Evolutionary conservation across 2,329 filamentous ascomycete species (phyloP).

Genomic region (Sporothrix luriei): DNA sequence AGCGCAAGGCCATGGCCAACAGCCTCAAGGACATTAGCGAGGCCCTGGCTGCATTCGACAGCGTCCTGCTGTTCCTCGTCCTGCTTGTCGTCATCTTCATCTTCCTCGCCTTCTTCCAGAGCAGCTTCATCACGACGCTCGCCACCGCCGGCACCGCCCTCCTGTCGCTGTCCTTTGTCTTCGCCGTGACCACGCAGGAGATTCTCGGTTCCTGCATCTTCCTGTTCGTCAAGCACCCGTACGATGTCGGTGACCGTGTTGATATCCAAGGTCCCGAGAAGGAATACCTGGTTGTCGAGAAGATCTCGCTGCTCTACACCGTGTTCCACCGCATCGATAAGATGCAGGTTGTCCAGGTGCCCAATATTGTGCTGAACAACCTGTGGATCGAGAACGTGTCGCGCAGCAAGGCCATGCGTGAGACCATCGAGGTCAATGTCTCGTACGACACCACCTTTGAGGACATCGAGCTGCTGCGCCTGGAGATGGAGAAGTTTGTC

Average conservation of each 20-base stretch:
- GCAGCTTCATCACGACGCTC: conserved; percentile 79
- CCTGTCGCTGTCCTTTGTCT: conserved; percentile 95
- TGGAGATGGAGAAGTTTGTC: conserved; percentile 85
- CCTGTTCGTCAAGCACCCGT: conserved; percentile 97
- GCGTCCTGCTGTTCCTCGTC: conserved; percentile 78
- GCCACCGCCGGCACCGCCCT: conserved; percentile 89
- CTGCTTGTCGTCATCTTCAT: conserved; percentile 80
- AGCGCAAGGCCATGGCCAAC: conserved; percentile 83
- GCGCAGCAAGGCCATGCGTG: conserved; percentile 88
- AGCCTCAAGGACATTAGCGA: conserved; percentile 98
- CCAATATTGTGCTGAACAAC: conserved; percentile 88
- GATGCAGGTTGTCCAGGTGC: conserved; percentile 78
- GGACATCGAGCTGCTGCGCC: conserved; percentile 80
- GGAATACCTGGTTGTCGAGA: conserved; percentile 78
- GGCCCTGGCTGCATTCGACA: conserved; percentile 87
- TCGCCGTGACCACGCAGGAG: conserved; percentile 88
- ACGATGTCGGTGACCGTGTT: conserved; percentile 91
- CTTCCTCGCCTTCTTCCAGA: conserved; percentile 87
- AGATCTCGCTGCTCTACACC: conserved; percentile 91
- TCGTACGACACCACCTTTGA: conserved; percentile 86
- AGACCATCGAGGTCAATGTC: conserved; percentile 76
- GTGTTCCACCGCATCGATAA: conserved; percentile 83
- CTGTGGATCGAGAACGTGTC: conserved; percentile 96
- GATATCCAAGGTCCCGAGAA: conserved; percentile 65
- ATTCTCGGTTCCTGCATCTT: conserved; percentile 98